Percentiles rank a stretch among this genome's conserved stretches.
These are phyloP conservation scores for Coniochaeta ligniaria DNA, from an alignment of 2,329 filamentous ascomycete species.

Conservation along the genomic window DNA sequence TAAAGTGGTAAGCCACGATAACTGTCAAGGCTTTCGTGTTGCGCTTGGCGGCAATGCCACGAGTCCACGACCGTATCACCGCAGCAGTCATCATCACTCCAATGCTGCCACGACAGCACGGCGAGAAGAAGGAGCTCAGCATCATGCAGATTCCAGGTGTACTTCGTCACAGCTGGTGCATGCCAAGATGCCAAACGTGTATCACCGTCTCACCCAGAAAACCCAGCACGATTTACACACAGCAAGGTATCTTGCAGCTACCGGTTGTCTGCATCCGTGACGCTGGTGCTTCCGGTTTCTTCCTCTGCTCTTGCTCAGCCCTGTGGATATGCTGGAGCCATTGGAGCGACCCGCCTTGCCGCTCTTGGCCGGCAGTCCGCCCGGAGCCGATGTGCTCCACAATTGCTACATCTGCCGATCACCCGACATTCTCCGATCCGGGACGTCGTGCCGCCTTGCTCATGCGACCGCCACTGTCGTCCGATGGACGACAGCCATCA, in stretches of 20 bases:
- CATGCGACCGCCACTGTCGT: background rate
- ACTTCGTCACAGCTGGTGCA: no score
- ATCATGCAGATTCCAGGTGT: no score
- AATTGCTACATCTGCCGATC: background rate
- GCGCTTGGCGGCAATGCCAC: background rate
- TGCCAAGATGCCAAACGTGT: background rate
- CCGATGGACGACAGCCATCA: background rate
- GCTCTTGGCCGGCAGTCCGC: background rate
- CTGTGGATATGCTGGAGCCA: background rate
- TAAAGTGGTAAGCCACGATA: no score
- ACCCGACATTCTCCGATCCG: background rate
- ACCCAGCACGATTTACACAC: background rate
- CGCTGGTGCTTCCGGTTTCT: background rate
- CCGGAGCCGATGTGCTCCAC: background rate
- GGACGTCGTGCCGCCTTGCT: background rate
- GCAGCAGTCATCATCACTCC: no score
- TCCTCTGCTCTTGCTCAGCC: background rate
- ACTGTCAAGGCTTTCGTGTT: background rate
- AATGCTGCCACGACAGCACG: no score
- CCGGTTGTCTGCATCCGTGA: background rate
- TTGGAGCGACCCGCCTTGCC: background rate
- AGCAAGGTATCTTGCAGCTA: background rate
- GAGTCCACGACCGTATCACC: no score
- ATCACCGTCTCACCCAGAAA: background rate
- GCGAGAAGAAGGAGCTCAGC: no score